These are phyloP conservation scores for Globisporangium heterothallicum DNA, from an alignment of 352 stramenopile genomes.

Conservation along the genomic window DNA sequence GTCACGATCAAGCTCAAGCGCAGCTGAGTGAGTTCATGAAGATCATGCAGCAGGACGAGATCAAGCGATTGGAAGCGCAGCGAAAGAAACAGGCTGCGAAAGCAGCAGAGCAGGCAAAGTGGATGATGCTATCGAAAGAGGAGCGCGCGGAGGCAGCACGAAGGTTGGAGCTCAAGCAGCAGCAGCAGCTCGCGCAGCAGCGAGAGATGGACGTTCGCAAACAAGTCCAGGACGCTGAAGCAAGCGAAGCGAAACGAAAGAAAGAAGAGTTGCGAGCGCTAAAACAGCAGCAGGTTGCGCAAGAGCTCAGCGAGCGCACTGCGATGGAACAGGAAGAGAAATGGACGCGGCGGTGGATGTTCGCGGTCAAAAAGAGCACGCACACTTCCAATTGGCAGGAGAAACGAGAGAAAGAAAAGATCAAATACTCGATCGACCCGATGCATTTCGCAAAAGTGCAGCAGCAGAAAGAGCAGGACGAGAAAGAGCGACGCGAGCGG, in stretches of 20 bases:
- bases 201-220: slow-evolving; percentile 4
- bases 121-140: slow-evolving; percentile 24
- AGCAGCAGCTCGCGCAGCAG: slow-evolving; percentile 14
- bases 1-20: slow-evolving; percentile 24
- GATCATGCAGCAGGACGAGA: slow-evolving; percentile 22
- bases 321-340: slow-evolving; percentile 40
- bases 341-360: slow-evolving; percentile 26
- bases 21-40: slow-evolving; percentile 20
- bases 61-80: slow-evolving; percentile 25
- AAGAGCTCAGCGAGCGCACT: slow-evolving; percentile 25
- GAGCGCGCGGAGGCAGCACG: slow-evolving; percentile 17
- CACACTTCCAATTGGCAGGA: slow-evolving; percentile 33
- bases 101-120: slow-evolving; percentile 21
- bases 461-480: slow-evolving; percentile 30
- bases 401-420: slow-evolving; percentile 42
- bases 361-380: slow-evolving; percentile 28
- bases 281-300: slow-evolving; percentile 35
- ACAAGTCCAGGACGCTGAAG: slow-evolving; percentile 7
- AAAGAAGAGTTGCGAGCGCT: slow-evolving; percentile 21
- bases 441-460: slow-evolving; percentile 45
- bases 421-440: slow-evolving; percentile 46
- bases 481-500: slow-evolving; percentile 46
- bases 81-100: slow-evolving; percentile 17
- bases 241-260: slow-evolving; percentile 14
- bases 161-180: slow-evolving; percentile 16